Evolutionary conservation across 2,329 filamentous ascomycete genomes (phyloP).

Genomic region (Pestalotiopsis sp.): DNA sequence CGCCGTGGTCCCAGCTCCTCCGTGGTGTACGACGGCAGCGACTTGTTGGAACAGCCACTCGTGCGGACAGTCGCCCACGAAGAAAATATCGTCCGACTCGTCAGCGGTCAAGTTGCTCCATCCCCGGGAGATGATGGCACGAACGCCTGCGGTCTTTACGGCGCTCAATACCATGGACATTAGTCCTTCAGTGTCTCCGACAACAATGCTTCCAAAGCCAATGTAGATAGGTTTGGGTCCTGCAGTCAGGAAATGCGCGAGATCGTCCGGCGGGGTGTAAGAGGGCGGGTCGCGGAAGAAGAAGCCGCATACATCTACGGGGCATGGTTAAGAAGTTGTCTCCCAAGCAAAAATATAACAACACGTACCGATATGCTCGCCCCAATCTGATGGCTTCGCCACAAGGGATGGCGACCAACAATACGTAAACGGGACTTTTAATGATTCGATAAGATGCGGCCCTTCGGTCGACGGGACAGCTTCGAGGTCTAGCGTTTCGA

Average conservation of each 20-base stretch:
- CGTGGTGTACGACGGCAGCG: slow-evolving; percentile 64
- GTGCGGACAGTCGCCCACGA: slow-evolving; percentile 61
- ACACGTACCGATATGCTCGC: slow-evolving; percentile 60
- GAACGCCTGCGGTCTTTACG: slow-evolving; percentile 56
- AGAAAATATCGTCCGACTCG: slow-evolving; percentile 54
- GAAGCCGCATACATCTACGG: slow-evolving; percentile 65
- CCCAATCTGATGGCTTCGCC: slow-evolving; percentile 80
- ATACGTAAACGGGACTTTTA: slow-evolving; percentile 81
- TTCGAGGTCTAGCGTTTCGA: slow-evolving; percentile 68
- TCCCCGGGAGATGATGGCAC: slow-evolving; percentile 65
- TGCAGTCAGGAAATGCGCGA: slow-evolving; percentile 67
- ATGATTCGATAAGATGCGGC: slow-evolving; percentile 72
- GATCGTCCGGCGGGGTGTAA: slow-evolving; percentile 67
- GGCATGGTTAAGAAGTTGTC: background rate
- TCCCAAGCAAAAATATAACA: background rate
- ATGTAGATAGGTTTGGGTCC: slow-evolving; percentile 80
- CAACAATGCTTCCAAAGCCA: slow-evolving; percentile 54
- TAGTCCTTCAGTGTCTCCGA: slow-evolving; percentile 61
- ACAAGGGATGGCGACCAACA: slow-evolving; percentile 85
- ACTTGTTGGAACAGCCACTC: slow-evolving; percentile 68
- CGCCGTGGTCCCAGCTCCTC: slow-evolving; percentile 67
- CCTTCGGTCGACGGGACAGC: slow-evolving; percentile 77
- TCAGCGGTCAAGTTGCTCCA: slow-evolving; percentile 64
- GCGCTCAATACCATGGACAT: slow-evolving; percentile 64
- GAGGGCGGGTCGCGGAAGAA: slow-evolving; percentile 71